A percentile compares a stretch with the other conserved stretches of the same genome.
These are phyloP conservation scores for Aristolochia californica DNA, from an alignment of 164 flowering plant genomes.

Conservation along the genomic window DNA sequence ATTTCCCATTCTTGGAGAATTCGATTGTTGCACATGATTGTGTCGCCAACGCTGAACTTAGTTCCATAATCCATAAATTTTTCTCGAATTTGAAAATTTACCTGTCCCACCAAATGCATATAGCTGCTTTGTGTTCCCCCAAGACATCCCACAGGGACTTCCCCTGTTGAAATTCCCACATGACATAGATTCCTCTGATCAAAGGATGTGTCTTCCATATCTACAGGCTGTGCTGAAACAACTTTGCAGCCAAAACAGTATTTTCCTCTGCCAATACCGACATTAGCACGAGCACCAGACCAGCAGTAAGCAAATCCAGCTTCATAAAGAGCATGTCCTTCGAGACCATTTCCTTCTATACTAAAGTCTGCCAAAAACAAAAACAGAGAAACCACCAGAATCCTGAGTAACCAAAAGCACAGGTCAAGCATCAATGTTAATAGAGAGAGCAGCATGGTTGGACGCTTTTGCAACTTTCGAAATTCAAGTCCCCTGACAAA, in stretches of 20 bases:
- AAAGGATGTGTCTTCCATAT: slow-evolving; percentile 47
- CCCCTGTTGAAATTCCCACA: slow-evolving; percentile 54
- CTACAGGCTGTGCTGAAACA: slow-evolving; percentile 36
- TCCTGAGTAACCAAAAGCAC: not conserved
- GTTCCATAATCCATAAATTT: slow-evolving; percentile 41
- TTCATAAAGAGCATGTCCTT: slow-evolving; percentile 38
- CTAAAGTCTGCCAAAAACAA: slow-evolving; percentile 35
- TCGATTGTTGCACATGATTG: slow-evolving; percentile 38
- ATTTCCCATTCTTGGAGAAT: slow-evolving; percentile 50
- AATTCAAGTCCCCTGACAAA: too few relatives aligned
- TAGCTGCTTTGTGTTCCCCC: slow-evolving; percentile 45
- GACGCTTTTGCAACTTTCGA: not conserved
- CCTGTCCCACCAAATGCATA: slow-evolving; percentile 60
- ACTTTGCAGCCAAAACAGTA: slow-evolving; percentile 57
- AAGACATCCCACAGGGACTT: slow-evolving; percentile 34
- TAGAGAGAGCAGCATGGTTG: too few relatives aligned
- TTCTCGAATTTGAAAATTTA: slow-evolving; percentile 37
- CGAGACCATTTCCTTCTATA: slow-evolving; percentile 37
- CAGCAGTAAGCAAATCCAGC: slow-evolving; percentile 65
- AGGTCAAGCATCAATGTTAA: not conserved
- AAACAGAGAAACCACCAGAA: not conserved
- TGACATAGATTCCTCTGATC: slow-evolving; percentile 47
- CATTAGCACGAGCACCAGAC: slow-evolving; percentile 56
- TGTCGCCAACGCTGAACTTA: slow-evolving; percentile 47
- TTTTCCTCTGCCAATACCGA: slow-evolving; percentile 52